These are phyloP conservation scores for Boechera divaricarpa DNA, from an alignment of 345 rosid species.

Conservation along the genomic window DNA sequence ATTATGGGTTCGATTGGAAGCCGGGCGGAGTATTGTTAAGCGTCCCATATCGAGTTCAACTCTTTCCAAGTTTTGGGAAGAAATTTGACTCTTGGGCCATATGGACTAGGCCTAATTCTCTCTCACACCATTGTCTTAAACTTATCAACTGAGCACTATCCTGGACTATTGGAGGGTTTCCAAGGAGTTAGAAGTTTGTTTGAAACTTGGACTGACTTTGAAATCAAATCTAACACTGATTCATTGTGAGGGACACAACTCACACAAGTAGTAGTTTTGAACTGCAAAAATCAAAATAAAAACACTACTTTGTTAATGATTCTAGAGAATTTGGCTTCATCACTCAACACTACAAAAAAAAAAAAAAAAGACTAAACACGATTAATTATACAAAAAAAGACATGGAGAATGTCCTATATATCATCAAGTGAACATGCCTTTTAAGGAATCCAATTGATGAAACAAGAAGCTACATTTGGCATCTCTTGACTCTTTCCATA, in stretches of 20 bases:
- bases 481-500: slow-evolving; percentile 41
- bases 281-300: neutral
- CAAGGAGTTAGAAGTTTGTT: too few species aligned
- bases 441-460: slow-evolving; percentile 41
- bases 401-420: neutral
- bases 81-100: too few species aligned
- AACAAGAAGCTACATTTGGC: slow-evolving; percentile 38
- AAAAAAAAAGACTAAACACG: slow-evolving; percentile 10
- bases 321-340: slow-evolving; percentile 8
- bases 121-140: too few species aligned
- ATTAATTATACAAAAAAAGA: slow-evolving; percentile 13
- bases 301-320: slow-evolving; percentile 24
- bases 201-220: neutral
- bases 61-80: too few species aligned
- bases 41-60: too few species aligned
- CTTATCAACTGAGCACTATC: too few species aligned
- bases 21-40: too few species aligned
- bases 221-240: neutral
- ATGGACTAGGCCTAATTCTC: too few species aligned
- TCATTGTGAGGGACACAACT: neutral
- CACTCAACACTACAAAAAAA: neutral
- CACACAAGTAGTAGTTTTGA: neutral
- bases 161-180: too few species aligned
- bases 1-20: too few species aligned
- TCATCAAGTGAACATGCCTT: slow-evolving; percentile 36